Percentiles rank a stretch among this genome's conserved stretches.
Evolutionary conservation across 306 rosid species (phyloP).

Genomic region (Cucurbita maxima): DNA sequence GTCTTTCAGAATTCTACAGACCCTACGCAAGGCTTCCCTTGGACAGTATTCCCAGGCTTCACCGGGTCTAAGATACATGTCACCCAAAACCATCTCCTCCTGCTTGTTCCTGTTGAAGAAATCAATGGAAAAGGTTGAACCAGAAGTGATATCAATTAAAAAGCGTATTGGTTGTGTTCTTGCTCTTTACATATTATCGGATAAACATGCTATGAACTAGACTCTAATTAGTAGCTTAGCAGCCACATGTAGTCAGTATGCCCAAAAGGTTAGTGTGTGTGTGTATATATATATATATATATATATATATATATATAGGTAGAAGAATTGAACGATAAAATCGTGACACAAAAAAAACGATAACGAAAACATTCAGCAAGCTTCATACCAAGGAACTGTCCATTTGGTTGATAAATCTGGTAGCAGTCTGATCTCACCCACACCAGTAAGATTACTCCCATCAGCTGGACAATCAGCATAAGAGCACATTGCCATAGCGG

Average conservation of each 20-base stretch:
- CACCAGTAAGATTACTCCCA: constrained; percentile 52
- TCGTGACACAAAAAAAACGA: not conserved
- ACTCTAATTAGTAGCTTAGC: not conserved
- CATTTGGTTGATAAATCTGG: constrained; percentile 75
- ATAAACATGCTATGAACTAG: not conserved
- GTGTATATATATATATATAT: too few relatives aligned
- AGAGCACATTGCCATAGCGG: constrained; percentile 59
- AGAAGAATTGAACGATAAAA: not conserved
- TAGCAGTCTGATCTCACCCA: constrained; percentile 67
- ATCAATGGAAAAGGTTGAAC: not conserved
- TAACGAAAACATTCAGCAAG: constrained; percentile 5
- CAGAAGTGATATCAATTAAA: not conserved
- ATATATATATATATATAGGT: too few relatives aligned
- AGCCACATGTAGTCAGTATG: not conserved
- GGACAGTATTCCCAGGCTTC: constrained; percentile 91
- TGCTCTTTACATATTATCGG: not conserved
- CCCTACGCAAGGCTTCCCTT: constrained; percentile 67
- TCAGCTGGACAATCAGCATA: constrained; percentile 46
- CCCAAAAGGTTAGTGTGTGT: not conserved
- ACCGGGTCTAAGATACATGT: constrained; percentile 55
- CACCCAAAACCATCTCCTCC: constrained; percentile 87
- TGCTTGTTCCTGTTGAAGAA: constrained; percentile 41
- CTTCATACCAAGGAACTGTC: constrained; percentile 64
- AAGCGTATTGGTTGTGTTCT: not conserved
- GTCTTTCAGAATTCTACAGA: constrained; percentile 55